phyloP scores from a whole-genome alignment of 2,329 filamentous ascomycete genomes.

The Penicillium sp. region DNA sequence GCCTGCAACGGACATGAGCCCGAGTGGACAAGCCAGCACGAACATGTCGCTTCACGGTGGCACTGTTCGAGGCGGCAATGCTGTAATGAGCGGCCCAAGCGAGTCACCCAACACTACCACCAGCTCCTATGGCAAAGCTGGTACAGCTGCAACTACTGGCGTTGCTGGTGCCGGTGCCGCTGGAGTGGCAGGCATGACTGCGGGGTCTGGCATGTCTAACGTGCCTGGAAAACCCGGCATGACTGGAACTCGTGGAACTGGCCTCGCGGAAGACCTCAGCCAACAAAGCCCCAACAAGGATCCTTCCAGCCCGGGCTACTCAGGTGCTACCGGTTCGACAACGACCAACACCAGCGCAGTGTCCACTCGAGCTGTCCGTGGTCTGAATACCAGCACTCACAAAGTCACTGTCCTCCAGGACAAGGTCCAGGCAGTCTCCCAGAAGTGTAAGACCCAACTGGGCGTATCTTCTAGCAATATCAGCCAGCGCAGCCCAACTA shows the following conservation, averaged over 20 bases:
- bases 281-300: conserved; percentile 5
- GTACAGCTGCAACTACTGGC: neutral
- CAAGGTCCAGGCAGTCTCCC: conserved; percentile 31
- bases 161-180: neutral
- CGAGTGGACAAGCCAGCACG: neutral
- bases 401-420: conserved; percentile 34
- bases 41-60: conserved; percentile 2
- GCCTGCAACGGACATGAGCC: neutral
- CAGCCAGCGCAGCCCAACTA: conserved; percentile 31
- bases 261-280: neutral
- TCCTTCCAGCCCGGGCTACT: neutral
- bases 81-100: conserved; percentile 5
- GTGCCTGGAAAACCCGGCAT: neutral
- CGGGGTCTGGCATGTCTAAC: neutral
- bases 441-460: conserved; percentile 35
- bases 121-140: neutral
- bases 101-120: neutral
- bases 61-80: neutral
- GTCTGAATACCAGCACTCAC: conserved; percentile 12
- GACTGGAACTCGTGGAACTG: conserved; percentile 5
- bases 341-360: neutral
- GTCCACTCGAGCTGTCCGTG: conserved; percentile 13
- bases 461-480: conserved; percentile 31
- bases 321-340: neutral
- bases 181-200: neutral